Evolutionary conservation across 2,329 filamentous ascomycete species (phyloP), one percentile per base, ranked within the genome.

Genomic region (Paramyrothecium sp.): DNA sequence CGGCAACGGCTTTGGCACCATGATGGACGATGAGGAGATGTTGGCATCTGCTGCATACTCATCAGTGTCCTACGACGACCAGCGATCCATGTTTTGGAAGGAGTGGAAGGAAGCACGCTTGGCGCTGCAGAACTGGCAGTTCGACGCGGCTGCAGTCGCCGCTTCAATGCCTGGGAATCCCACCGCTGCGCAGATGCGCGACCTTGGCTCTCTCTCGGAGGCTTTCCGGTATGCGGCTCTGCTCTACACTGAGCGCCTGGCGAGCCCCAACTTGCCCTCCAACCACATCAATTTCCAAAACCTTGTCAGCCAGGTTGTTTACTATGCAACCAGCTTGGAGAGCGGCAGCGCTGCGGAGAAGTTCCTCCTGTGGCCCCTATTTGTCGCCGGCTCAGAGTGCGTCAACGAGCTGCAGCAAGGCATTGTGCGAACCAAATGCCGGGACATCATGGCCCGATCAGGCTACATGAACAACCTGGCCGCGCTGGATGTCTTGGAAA

Each of bases 391-490:
- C 20, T 92, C 91, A 21, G 94, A 97, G 76, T 96, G 92, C 66
- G 89, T 95, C 61, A 89, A 91, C 63, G 86, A 90, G 66, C 79
- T 87, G 53, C 90, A 97, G 67, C 89, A 93, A 61, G 84, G 85
- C 57, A 85, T 93, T 58, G 89, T 97, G 54, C 86, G 92, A 54
- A 82, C 86, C 63, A 89, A 92, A 65, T 96, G 92, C 75, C 82
- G 88, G 49, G 92, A 94, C 68, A 94, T 97, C 63, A 92, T 94
- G 80, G 85, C 87, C 30, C 89, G 94, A 63, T 94, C 90, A 55
- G 93, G 93, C 1, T 97, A 97, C 75, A 91, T 92, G 80, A 97
- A 97, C 75, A 97, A 97, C 70, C 82, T 96, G 46, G 89, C 90
- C 7, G 92, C 90, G 8, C 81, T 97, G 23, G 90, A 95, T 66